Evolutionary conservation across 1,139 yeast species (phyloP).

Genomic region (Chernovozyma sophiae-reginae): DNA sequence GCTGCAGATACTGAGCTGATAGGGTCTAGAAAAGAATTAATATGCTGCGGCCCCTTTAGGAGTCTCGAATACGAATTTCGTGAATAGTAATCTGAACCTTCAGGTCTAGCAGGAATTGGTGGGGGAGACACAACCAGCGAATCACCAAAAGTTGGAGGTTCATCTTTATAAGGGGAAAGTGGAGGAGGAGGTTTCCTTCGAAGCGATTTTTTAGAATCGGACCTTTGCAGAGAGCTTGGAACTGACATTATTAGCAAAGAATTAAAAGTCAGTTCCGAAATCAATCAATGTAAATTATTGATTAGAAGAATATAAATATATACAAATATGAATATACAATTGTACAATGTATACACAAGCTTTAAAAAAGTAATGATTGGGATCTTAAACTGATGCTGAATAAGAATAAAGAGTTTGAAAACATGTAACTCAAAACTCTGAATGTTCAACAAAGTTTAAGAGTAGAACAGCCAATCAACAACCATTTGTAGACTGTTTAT

Average conservation of each 20-base stretch:
- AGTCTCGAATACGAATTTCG: neutral
- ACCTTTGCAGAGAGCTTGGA: neutral
- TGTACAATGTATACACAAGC: too few species aligned
- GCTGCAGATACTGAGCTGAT: neutral
- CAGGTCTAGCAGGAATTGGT: neutral
- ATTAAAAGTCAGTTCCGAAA: too few species aligned
- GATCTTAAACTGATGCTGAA: too few species aligned
- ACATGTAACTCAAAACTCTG: too few species aligned
- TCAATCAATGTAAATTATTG: too few species aligned
- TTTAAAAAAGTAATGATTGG: too few species aligned
- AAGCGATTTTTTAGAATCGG: neutral
- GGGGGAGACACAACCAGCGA: neutral
- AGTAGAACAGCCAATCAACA: too few species aligned
- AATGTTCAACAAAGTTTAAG: too few species aligned
- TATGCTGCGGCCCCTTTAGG: constrained; percentile 1
- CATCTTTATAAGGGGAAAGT: neutral
- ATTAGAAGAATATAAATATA: too few species aligned
- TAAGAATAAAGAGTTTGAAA: too few species aligned
- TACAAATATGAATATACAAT: too few species aligned
- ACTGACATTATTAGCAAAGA: neutral
- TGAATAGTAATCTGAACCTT: neutral
- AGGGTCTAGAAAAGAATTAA: constrained; percentile 2
- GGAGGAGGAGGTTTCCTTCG: constrained; percentile 6
- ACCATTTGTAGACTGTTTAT: too few species aligned
- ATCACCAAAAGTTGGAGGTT: neutral